A percentile compares a stretch with the other conserved stretches of the same genome.
Conservation (phyloP, 352 stramenopile genomes). For the Phytophthora megakarya region DNA sequence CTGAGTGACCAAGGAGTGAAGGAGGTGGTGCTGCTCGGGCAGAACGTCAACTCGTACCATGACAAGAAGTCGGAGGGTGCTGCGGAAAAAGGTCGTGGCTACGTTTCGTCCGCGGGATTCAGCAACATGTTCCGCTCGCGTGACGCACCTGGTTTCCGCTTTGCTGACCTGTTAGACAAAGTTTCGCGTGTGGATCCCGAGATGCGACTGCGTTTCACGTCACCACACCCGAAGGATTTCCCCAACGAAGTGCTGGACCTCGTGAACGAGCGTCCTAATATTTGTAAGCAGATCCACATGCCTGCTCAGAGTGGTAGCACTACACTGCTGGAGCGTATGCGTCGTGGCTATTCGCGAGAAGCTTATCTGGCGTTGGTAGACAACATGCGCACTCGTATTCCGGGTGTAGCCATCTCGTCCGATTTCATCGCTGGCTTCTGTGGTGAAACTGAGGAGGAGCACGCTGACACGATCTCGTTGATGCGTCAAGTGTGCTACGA, state of each 20-base stretch:
- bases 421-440: slow-evolving; percentile 99
- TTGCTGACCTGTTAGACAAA: slow-evolving; percentile 96
- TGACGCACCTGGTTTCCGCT: slow-evolving; percentile 92
- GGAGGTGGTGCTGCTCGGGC: slow-evolving; percentile 98
- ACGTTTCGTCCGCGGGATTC: slow-evolving; percentile 93
- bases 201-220: slow-evolving; percentile 99
- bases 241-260: slow-evolving; percentile 92
- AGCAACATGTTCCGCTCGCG: slow-evolving; percentile 93
- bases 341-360: slow-evolving; percentile 96
- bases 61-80: slow-evolving; percentile 89
- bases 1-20: slow-evolving; percentile 94
- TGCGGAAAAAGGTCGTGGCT: slow-evolving; percentile 65
- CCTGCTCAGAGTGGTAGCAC: slow-evolving; percentile 97
- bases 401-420: slow-evolving; percentile 89
- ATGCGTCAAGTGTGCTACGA: slow-evolving; percentile 92
- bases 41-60: slow-evolving; percentile 99
- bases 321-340: slow-evolving; percentile 91
- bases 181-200: slow-evolving; percentile 94
- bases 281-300: slow-evolving; percentile 98
- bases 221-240: slow-evolving; percentile 99
- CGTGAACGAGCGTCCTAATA: slow-evolving; percentile 92
- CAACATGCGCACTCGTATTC: slow-evolving; percentile 86
- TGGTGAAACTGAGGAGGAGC: slow-evolving; percentile 97
- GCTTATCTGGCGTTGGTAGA: slow-evolving; percentile 97
- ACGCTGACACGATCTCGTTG: slow-evolving; percentile 92